A percentile compares a stretch with the other conserved stretches of the same genome.
Evolutionary conservation across 1,139 yeast species (phyloP).

Genomic region (Taphrina communis): DNA sequence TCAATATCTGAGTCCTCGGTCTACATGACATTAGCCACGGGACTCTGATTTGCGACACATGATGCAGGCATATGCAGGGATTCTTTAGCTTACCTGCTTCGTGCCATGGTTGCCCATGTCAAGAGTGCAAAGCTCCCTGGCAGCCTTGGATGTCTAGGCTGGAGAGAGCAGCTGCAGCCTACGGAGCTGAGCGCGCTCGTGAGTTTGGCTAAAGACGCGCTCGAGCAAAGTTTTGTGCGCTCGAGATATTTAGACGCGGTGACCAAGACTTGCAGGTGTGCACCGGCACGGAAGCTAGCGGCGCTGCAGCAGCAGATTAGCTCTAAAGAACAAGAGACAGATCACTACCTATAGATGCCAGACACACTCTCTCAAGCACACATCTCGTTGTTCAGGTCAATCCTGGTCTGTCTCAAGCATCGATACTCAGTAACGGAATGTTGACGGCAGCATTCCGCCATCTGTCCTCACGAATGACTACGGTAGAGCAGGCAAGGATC

Average conservation of each 20-base stretch:
- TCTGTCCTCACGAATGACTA: too few relatives aligned
- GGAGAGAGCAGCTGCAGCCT: background rate
- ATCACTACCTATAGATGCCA: too few relatives aligned
- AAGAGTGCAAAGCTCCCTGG: background rate
- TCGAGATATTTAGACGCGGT: too few relatives aligned
- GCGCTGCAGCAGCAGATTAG: background rate
- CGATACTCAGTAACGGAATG: too few relatives aligned
- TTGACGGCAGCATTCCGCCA: too few relatives aligned
- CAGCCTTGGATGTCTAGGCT: background rate
- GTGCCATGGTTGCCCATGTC: slow-evolving; percentile 21
- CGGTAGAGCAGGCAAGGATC: too few relatives aligned
- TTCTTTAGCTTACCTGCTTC: slow-evolving; percentile 16
- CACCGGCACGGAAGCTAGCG: too few relatives aligned
- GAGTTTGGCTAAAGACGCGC: slow-evolving; percentile 14
- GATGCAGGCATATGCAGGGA: background rate
- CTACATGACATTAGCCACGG: slow-evolving; percentile 1
- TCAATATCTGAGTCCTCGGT: slow-evolving; percentile 44
- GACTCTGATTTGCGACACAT: background rate
- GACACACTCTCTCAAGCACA: background rate
- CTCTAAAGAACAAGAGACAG: background rate
- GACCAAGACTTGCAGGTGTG: background rate
- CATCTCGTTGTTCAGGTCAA: background rate
- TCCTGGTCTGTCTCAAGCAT: too few relatives aligned
- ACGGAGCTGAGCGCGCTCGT: slow-evolving; percentile 6
- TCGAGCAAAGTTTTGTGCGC: slow-evolving; percentile 5